A percentile compares a stretch with the other conserved stretches of the same genome.
Conservation (phyloP, 1,284 basidiomycete species). For the Trichosporon sp. region DNA sequence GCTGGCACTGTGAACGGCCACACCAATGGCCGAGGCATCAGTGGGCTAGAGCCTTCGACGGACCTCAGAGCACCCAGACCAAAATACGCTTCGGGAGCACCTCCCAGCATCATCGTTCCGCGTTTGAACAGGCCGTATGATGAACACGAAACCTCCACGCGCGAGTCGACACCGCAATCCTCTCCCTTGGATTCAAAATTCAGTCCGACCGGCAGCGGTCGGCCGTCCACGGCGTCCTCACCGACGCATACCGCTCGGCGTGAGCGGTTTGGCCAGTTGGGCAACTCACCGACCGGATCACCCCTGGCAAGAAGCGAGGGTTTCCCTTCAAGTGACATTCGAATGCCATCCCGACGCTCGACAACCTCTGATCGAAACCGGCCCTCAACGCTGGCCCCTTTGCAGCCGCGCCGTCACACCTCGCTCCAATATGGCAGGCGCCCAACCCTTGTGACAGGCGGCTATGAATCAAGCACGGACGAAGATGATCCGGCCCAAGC, state of each 20-base stretch:
- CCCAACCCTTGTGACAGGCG: slow-evolving; percentile 30
- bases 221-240: neutral
- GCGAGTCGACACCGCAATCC: neutral
- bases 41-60: neutral
- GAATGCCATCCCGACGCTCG: neutral
- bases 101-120: neutral
- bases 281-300: neutral
- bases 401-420: slow-evolving; percentile 1
- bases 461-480: slow-evolving; percentile 35
- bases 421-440: slow-evolving; percentile 2
- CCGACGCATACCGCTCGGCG: neutral
- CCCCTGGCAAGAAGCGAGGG: neutral
- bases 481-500: slow-evolving; percentile 14
- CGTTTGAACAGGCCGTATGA: neutral
- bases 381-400: neutral
- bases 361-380: neutral
- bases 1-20: neutral
- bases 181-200: neutral
- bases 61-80: neutral
- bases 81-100: neutral
- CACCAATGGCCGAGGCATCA: neutral
- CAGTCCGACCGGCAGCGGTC: neutral
- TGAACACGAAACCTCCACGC: neutral
- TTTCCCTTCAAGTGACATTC: neutral
- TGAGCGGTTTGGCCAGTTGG: neutral